Evolutionary conservation across 495 filamentous ascomycete species (phyloP).

Genomic region (Bathelium albidoporum): DNA sequence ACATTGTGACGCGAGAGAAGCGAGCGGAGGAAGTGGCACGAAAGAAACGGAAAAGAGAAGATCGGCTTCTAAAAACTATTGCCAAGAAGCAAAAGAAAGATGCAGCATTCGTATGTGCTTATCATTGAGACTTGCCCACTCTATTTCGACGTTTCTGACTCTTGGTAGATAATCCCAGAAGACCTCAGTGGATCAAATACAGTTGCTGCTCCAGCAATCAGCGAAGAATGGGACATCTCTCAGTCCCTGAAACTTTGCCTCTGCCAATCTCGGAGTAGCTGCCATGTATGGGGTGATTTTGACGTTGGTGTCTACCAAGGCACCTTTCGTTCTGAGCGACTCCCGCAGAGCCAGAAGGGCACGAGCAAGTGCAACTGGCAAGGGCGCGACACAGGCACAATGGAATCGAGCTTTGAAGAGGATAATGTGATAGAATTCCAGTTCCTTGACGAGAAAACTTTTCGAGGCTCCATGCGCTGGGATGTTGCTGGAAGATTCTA

Average conservation of each 20-base stretch:
- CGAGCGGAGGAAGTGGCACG: not conserved
- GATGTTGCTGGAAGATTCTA: not conserved
- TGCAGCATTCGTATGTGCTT: not conserved
- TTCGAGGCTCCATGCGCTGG: constrained; percentile 1
- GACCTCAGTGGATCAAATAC: not conserved
- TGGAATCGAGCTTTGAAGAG: not conserved
- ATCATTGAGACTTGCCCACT: not conserved
- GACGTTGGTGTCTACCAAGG: not conserved
- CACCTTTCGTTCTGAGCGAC: not conserved
- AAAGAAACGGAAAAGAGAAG: constrained; percentile 4
- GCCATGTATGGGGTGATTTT: not conserved
- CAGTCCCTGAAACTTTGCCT: not conserved
- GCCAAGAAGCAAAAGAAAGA: not conserved
- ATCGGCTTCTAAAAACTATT: not conserved
- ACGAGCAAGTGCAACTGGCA: not conserved
- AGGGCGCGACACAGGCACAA: constrained; percentile 1
- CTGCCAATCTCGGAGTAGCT: not conserved
- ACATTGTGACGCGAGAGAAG: not conserved
- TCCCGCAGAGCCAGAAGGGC: not conserved
- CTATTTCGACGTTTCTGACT: not conserved
- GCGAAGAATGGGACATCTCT: not conserved
- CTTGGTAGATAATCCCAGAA: not conserved
- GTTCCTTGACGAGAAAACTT: constrained; percentile 1
- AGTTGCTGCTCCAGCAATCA: not conserved
- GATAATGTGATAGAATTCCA: constrained; percentile 2